Base-by-base conservation (phyloP, 208 protist genomes). In the Balamuthia mandrillaris region DNA sequence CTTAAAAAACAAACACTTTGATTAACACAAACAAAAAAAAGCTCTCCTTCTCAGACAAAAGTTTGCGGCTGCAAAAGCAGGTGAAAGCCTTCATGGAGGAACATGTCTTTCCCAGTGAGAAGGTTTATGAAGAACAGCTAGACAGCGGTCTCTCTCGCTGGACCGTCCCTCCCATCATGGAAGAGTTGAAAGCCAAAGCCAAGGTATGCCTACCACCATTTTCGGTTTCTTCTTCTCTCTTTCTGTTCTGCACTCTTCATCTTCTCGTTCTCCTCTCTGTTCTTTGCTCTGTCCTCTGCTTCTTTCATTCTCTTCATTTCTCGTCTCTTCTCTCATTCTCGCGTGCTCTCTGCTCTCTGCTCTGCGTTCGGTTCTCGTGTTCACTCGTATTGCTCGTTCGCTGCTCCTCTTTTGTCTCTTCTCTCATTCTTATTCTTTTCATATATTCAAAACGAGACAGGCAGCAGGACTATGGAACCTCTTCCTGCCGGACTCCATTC, bases 401-500 rank as follows among this genome's bases (percentile, higher is more conserved):
- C n/a, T 56, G 18, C 49, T 56, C n/a, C n/a, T 18, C 18, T 56
- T 18, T 56, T 56, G 21, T 56, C 49, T 56, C n/a, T n/a, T n/a
- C n/a, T 66, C 16, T 24, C 14, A 54, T 66, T 66, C 9, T 68
- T 41, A 1, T 0, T 0, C 0, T 3, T n/a, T n/a, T n/a, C 9
- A 14, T 72, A 18, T 72, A 33, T 27, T 27, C 2, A 27, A 27
- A 7, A 33, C 7, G 3, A 33, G 52, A 2, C 45, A 91, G 72
- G 37, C 27, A n/a, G 37, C 41, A 2, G 94, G 91, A 24, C 85
- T 96, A 21, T 96, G 91, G 91, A 96, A 96, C 77, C 70, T 96
- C 24, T 96, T 96, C 70, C 68, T 95, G 18, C 89, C 88, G 2
- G 65, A 91, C 39, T 89, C 52, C 21, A 24, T 84, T 27, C 37